Evolutionary conservation across 768 basidiomycete genomes (phyloP), one percentile per base, ranked within the genome.

Genomic region (Trametes villosa): DNA sequence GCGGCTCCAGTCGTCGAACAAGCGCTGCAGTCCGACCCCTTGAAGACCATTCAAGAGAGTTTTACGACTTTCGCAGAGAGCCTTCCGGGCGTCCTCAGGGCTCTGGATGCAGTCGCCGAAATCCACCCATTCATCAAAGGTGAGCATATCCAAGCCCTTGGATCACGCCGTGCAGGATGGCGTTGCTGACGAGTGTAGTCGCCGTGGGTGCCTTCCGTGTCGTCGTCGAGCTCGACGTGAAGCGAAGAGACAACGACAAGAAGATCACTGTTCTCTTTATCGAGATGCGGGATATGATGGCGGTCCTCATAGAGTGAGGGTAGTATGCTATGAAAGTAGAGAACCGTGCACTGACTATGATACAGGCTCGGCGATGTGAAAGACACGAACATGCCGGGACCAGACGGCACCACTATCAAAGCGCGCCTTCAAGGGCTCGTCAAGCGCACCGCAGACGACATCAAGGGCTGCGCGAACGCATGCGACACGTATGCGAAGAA

Each of bases 231-330:
- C 70, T 85, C 34, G 82, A 84, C 52, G 54, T 79, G 54, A 79
- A 78, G 3, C 72, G 83, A 27, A 71, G 79, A 22, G 81, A 82
- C 27, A 85, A 86, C 53, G 79, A 85, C 55, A 77, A 75, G 56
- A 83, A 81, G 60, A 75, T 84, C 9, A 59, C 78, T 2, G 70
- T 75, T 4, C 71, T 86, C 7, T 79, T 80, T 33, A 67, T 79
- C 9, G 77, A 81, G 60, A 85, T 85, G 82, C 76, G 74, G 59
- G 76, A 83, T 42, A 76, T 81, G 74, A 81, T 85, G 77, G 56
- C 67, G 17, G 73, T 74, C 2, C 75, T 84, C 20, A 72, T 82
- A 79, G 52, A 9, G 80, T 67, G n/a, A n/a, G n/a, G n/a, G n/a
- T n/a, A n/a, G n/a, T n/a, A n/a, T n/a, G n/a, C n/a, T n/a, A n/a